Percentiles rank a stretch among this genome's conserved stretches.
phyloP scores from a whole-genome alignment of 805 yeast genomes.

The Candida nanaspora region DNA sequence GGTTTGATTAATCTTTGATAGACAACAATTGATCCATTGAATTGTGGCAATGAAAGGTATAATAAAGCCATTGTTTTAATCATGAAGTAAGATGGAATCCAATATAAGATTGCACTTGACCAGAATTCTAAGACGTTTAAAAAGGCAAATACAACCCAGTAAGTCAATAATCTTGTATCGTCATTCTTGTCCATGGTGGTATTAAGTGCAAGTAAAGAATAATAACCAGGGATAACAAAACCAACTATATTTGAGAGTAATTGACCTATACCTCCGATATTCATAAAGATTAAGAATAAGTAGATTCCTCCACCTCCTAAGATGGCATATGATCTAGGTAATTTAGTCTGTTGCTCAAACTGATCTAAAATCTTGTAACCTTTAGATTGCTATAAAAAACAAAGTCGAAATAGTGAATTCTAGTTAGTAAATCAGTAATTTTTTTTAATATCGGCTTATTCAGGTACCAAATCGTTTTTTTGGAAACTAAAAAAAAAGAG shows the following conservation, averaged over 20 bases:
- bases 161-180: slow-evolving; percentile 84
- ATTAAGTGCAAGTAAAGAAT: slow-evolving; percentile 76
- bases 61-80: slow-evolving; percentile 83
- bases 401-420: too few species aligned
- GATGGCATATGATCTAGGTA: slow-evolving; percentile 84
- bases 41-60: slow-evolving; percentile 81
- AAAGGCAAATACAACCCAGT: slow-evolving; percentile 97
- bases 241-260: slow-evolving; percentile 90
- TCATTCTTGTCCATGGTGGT: slow-evolving; percentile 69
- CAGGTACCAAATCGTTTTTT: not conserved
- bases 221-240: slow-evolving; percentile 83
- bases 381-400: slow-evolving; percentile 20
- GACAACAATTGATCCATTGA: slow-evolving; percentile 77
- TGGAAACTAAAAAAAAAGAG: not conserved
- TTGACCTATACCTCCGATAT: slow-evolving; percentile 93
- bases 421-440: too few species aligned
- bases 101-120: slow-evolving; percentile 86
- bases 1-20: slow-evolving; percentile 67
- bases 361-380: slow-evolving; percentile 24
- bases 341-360: slow-evolving; percentile 36
- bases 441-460: too few species aligned
- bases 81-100: slow-evolving; percentile 96
- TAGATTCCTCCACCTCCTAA: slow-evolving; percentile 59
- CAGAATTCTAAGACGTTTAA: slow-evolving; percentile 92
- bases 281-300: slow-evolving; percentile 73